Conservation (phyloP, 208 protist genomes). For the Leishmania arabica region DNA sequence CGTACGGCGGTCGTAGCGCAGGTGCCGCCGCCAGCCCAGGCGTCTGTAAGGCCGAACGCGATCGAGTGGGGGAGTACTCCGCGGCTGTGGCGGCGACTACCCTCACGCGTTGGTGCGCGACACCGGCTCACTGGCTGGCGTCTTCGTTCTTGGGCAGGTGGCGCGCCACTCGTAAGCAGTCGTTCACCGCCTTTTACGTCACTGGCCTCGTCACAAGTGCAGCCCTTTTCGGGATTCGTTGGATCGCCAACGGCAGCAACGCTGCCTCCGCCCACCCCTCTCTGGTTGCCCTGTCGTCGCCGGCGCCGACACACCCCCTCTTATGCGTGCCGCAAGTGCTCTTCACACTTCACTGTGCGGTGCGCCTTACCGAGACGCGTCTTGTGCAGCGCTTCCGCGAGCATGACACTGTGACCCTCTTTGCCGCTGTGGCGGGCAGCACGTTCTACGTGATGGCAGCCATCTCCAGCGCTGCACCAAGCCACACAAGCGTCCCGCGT, state of each 20-base stretch:
- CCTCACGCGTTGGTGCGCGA: neutral
- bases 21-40: neutral
- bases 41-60: neutral
- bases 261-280: neutral
- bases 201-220: slow-evolving; percentile 38
- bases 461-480: slow-evolving; percentile 37
- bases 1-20: slow-evolving; percentile 50
- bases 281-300: neutral
- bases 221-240: slow-evolving; percentile 14
- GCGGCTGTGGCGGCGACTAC: neutral
- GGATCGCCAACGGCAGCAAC: neutral
- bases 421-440: slow-evolving; percentile 67
- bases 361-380: slow-evolving; percentile 68
- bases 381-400: slow-evolving; percentile 52
- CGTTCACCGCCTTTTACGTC: slow-evolving; percentile 62
- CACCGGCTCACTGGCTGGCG: slow-evolving; percentile 4
- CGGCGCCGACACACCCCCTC: neutral
- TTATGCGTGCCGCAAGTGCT: slow-evolving; percentile 29
- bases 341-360: slow-evolving; percentile 68
- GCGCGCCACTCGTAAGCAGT: slow-evolving; percentile 35
- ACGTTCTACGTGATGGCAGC: slow-evolving; percentile 78
- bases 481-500: neutral
- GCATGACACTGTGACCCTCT: slow-evolving; percentile 64
- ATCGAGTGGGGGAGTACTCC: neutral
- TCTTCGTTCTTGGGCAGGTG: slow-evolving; percentile 28